These are phyloP conservation scores for Castanospermum australe DNA, from an alignment of 306 rosid genomes.

Conservation along the genomic window DNA sequence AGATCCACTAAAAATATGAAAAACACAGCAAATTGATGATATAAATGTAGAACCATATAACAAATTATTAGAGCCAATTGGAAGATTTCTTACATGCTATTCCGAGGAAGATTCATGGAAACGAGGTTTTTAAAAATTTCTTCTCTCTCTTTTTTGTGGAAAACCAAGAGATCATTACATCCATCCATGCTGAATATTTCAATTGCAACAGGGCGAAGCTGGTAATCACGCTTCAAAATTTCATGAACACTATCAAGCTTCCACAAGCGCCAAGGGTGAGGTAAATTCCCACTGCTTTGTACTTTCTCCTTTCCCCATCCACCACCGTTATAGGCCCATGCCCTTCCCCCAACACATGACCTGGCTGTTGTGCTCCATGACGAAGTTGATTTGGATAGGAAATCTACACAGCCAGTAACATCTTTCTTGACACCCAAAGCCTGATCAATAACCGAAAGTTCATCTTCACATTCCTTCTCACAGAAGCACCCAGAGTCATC, in stretches of 20 bases:
- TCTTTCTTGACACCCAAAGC: constrained; percentile 98
- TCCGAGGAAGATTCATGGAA: constrained; percentile 97
- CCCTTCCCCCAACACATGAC: constrained; percentile 90
- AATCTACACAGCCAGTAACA: constrained; percentile 59
- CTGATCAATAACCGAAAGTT: constrained; percentile 92
- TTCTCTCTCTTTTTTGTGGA: constrained; percentile 98
- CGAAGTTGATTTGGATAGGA: constrained; percentile 79
- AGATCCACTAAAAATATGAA: constrained; percentile 1
- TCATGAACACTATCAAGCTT: constrained; percentile 97
- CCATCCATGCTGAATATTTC: constrained; percentile 99
- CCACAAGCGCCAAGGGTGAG: constrained; percentile 99
- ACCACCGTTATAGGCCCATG: constrained; percentile 99
- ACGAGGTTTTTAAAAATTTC: constrained; percentile 88
- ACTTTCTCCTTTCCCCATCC: constrained; percentile 99
- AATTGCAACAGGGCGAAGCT: constrained; percentile 97
- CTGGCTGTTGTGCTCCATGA: constrained; percentile 66
- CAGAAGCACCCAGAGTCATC: constrained; percentile 86
- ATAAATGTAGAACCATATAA: constrained; percentile 8
- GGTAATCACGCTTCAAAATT: constrained; percentile 98
- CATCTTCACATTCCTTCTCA: constrained; percentile 89
- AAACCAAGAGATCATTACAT: constrained; percentile 94
- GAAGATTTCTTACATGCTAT: constrained; percentile 74
- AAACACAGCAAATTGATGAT: background rate
- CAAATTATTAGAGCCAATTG: constrained; percentile 16
- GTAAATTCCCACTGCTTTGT: constrained; percentile 76